Conservation (phyloP, 768 basidiomycete genomes). For the Arthromyces matolae region DNA sequence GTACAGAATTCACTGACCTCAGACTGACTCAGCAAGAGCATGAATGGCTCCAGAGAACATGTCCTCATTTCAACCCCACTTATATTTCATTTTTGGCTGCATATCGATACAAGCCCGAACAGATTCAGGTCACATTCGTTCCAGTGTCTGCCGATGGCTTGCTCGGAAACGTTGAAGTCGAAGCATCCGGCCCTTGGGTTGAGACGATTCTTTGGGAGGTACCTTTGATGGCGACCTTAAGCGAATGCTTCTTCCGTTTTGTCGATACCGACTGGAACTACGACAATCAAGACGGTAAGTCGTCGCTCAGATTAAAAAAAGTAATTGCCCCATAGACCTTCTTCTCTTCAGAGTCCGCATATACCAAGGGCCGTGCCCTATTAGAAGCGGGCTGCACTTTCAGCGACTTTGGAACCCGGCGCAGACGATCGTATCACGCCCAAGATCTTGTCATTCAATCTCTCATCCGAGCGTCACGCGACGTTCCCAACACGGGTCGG, state of each 20-base stretch:
- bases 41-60: conserved; percentile 59
- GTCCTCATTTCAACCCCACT: conserved; percentile 65
- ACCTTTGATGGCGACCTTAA: conserved; percentile 88
- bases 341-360: conserved; percentile 77
- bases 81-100: conserved; percentile 77
- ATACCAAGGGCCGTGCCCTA: conserved; percentile 63
- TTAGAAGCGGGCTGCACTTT: conserved; percentile 63
- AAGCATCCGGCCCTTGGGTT: conserved; percentile 67
- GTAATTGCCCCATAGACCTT: no score
- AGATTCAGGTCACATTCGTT: conserved; percentile 63
- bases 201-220: conserved; percentile 96
- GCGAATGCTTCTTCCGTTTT: conserved; percentile 81
- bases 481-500: conserved; percentile 44
- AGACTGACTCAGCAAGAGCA: conserved; percentile 58
- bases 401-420: conserved; percentile 85
- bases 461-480: conserved; percentile 61
- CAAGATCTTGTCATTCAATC: conserved; percentile 77
- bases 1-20: conserved; percentile 65
- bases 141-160: conserved; percentile 49
- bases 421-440: conserved; percentile 65
- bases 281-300: conserved; percentile 71
- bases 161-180: conserved; percentile 68
- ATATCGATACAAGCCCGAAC: conserved; percentile 72
- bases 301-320: background rate
- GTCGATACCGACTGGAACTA: conserved; percentile 82